Base-by-base conservation (phyloP, 495 filamentous ascomycete genomes). In the Penicillium samsonianum region DNA sequence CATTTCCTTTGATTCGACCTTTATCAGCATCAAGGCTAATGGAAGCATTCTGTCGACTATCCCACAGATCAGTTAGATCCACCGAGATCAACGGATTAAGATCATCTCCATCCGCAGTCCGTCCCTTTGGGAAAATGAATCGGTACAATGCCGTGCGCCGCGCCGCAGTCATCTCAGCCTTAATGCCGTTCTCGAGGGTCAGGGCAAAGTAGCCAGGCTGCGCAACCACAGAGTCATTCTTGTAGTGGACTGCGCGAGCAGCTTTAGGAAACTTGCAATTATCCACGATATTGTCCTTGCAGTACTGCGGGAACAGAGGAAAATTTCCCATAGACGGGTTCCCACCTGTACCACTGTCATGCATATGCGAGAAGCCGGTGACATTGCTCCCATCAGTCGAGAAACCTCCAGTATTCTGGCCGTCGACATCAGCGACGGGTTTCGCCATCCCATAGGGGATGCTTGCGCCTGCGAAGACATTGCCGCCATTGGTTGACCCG, bases 381-480 rank as follows among this genome's bases (percentile, higher is more conserved):
- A 90, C 78, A 30, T 77, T 73, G 43, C 77, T 78, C 12, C 80
- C 82, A 50, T 90, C 87, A 1, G 87, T 78, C 2, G 86, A 82
- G 65, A 90, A 91, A 2, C 88, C 88, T 31, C 87, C 86, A 52
- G 88, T 87, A 55, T 87, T 88, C 46, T 81, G 79, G 44, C 80
- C 82, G 50, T 81, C 81, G 30, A 84, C 86, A 63, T 91, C 88
- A 23, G 88, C 83, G 16, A 88, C 86, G 20, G 88, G 85, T 67
- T 91, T 90, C 25, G 86, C 87, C 74, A 91, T 85, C 67, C 79
- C 86, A 60, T 87, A 91, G 0, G 87, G 87, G 14, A 90, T 68
- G n/a, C 86, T 87, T 12, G 88, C 88, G 11, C 88, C 88, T 3
- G 87, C 72, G 56, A 91, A 91, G 40, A 90, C 86, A 76, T 90